Evolutionary conservation across 2,329 filamentous ascomycete species (phyloP).

Genomic region (Drechslera avenae): DNA sequence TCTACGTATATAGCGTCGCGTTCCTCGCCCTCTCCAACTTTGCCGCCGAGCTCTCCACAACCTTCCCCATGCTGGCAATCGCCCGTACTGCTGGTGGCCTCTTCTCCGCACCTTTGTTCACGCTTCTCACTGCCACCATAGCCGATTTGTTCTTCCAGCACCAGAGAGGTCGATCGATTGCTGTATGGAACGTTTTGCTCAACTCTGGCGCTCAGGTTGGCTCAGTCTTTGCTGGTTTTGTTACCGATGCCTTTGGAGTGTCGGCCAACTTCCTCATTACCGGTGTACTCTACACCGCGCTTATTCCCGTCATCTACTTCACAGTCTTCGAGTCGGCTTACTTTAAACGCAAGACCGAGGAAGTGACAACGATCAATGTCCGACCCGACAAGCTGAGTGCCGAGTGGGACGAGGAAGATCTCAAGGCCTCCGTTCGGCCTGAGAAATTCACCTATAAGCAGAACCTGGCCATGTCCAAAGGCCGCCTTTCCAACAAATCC

Average conservation of each 20-base stretch:
- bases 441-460: constrained; percentile 7
- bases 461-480: constrained; percentile 11
- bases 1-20: constrained; percentile 15
- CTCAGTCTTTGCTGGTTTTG: constrained; percentile 15
- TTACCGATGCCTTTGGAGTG: constrained; percentile 18
- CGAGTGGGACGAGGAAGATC: constrained; percentile 14
- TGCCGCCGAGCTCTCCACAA: constrained; percentile 11
- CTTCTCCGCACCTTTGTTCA: constrained; percentile 18
- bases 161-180: constrained; percentile 18
- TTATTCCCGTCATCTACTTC: constrained; percentile 16
- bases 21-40: constrained; percentile 15
- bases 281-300: constrained; percentile 8
- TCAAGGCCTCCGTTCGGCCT: constrained; percentile 6
- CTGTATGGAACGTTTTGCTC: constrained; percentile 19
- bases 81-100: constrained; percentile 17
- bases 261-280: constrained; percentile 16
- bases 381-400: constrained; percentile 8
- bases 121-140: constrained; percentile 18
- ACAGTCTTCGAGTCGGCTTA: constrained; percentile 19
- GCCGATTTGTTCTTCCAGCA: constrained; percentile 21
- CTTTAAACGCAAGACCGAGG: constrained; percentile 9
- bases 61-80: constrained; percentile 14
- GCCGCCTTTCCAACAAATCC: constrained; percentile 12
- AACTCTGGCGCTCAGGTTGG: constrained; percentile 19
- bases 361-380: constrained; percentile 4